phyloP scores from a whole-genome alignment of 106 monocot genomes.

The Dendrobium catenatum region DNA sequence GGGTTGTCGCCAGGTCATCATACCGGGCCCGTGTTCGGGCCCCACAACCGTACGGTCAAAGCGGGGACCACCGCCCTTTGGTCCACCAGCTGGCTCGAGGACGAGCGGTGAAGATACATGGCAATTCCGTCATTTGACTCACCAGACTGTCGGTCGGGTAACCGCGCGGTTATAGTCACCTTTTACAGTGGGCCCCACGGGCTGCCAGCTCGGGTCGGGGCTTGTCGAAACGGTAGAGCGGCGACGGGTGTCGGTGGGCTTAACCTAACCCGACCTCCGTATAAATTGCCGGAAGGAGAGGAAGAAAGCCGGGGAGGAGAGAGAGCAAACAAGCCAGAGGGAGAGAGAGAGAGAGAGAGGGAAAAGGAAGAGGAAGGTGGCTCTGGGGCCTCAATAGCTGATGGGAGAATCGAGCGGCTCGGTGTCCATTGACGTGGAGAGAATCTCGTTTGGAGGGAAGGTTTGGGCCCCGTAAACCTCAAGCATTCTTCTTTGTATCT shows the following conservation, averaged over 20 bases:
- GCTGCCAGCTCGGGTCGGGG: background rate
- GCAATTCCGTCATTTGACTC: background rate
- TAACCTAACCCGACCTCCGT: conserved; percentile 3
- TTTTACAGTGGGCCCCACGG: background rate
- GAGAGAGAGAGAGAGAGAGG: background rate
- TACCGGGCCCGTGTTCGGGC: background rate
- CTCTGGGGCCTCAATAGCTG: background rate
- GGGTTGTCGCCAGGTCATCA: background rate
- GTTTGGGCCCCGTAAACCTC: conserved; percentile 18
- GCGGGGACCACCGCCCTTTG: background rate
- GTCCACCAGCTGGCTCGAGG: background rate
- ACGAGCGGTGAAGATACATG: background rate
- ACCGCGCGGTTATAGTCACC: conserved; percentile 2
- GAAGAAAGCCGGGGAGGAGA: background rate
- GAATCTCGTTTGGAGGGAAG: conserved; percentile 67
- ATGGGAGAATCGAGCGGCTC: conserved; percentile 68
- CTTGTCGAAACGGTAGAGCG: background rate
- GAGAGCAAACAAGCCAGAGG: background rate
- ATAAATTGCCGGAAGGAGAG: background rate
- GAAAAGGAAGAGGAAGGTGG: background rate
- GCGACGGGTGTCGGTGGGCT: conserved; percentile 10
- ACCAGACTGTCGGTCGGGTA: background rate
- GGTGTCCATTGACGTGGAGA: conserved; percentile 72
- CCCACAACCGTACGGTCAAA: background rate
- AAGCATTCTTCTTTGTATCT: background rate